Conservation (phyloP, 495 filamentous ascomycete species). For the Cryomyces antarcticus region DNA sequence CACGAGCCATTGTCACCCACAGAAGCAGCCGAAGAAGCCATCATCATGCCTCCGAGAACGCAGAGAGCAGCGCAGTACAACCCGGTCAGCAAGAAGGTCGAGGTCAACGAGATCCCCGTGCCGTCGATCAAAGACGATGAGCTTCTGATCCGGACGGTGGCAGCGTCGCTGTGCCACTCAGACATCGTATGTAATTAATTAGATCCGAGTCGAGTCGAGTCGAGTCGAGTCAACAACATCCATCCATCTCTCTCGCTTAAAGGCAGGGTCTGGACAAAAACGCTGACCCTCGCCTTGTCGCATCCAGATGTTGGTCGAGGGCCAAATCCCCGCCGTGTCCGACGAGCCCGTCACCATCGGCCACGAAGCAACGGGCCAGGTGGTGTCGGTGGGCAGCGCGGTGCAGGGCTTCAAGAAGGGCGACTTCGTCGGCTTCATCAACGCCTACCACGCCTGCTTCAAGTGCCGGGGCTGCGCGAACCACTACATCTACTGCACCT, state of each 20-base stretch:
- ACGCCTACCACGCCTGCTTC: constrained; percentile 13
- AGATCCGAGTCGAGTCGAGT: no score
- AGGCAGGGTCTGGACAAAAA: no score
- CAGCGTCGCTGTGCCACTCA: constrained; percentile 15
- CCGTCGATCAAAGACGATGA: constrained; percentile 10
- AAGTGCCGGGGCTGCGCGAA: constrained; percentile 10
- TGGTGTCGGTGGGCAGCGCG: constrained; percentile 7
- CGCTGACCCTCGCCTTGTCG: no score
- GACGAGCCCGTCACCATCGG: constrained; percentile 4
- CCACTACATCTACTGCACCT: constrained; percentile 7
- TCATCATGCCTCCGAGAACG: no score
- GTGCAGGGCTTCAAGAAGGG: constrained; percentile 10
- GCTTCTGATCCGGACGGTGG: constrained; percentile 12
- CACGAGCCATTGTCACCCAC: no score
- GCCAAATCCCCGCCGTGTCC: background rate
- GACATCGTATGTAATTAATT: background rate
- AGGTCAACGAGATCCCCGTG: constrained; percentile 9
- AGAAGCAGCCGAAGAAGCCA: no score
- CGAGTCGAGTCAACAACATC: no score
- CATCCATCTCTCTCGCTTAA: no score
- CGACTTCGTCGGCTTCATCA: constrained; percentile 12
- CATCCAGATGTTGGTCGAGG: no score
- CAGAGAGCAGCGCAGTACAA: no score
- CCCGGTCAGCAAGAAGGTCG: no score
- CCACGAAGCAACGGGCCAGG: constrained; percentile 12